Evolutionary conservation across 106 monocot species (phyloP).

Genomic region (Triglochin maritima): DNA sequence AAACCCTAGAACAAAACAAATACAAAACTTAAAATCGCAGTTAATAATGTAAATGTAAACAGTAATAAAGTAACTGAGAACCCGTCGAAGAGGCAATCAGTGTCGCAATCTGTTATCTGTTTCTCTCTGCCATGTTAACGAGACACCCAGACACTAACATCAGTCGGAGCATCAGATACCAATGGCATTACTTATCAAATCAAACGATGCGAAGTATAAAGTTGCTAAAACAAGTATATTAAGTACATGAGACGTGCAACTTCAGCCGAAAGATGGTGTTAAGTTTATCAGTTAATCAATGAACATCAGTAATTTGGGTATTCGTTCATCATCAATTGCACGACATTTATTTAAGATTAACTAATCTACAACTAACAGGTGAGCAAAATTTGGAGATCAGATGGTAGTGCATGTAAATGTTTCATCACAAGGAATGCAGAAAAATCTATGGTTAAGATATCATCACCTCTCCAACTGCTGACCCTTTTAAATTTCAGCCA

Average conservation of each 20-base stretch:
- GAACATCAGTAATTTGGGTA: not conserved
- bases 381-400: too few species aligned
- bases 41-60: not conserved
- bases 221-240: not conserved
- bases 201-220: not conserved
- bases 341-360: too few species aligned
- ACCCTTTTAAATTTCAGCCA: too few species aligned
- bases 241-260: not conserved
- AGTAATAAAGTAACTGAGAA: slow-evolving; percentile 1
- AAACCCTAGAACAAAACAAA: too few species aligned
- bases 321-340: slow-evolving; percentile 1
- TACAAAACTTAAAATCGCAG: too few species aligned
- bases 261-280: slow-evolving; percentile 12
- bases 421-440: too few species aligned
- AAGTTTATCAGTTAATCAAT: not conserved
- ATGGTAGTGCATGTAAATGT: too few species aligned
- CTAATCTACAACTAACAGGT: too few species aligned
- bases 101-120: slow-evolving; percentile 4
- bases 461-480: too few species aligned
- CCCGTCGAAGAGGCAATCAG: slow-evolving; percentile 1
- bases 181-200: not conserved
- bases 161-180: slow-evolving; percentile 8
- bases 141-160: not conserved
- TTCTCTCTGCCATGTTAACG: slow-evolving; percentile 1
- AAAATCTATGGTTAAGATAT: too few species aligned